Conservation (phyloP, 768 basidiomycete genomes). For the Boletus rubroflammeus region DNA sequence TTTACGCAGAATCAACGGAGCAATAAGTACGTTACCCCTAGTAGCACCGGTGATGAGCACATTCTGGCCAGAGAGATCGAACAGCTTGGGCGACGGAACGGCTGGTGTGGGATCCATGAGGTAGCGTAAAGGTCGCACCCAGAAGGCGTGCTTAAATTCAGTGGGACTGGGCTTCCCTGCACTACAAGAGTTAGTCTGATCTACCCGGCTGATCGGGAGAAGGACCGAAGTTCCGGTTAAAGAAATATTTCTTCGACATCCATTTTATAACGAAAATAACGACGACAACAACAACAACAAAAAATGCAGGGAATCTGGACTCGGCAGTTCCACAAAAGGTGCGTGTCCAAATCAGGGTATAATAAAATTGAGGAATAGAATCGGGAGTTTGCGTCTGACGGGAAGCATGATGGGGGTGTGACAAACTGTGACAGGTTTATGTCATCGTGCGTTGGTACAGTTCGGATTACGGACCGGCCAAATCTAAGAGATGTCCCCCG, state of each 20-base stretch:
- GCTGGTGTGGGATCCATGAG: constrained; percentile 54
- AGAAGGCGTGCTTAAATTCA: constrained; percentile 22
- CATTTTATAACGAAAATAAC: constrained; percentile 6
- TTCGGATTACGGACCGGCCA: constrained; percentile 34
- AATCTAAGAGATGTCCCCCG: constrained; percentile 16
- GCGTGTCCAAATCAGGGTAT: constrained; percentile 21
- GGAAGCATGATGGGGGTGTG: constrained; percentile 18
- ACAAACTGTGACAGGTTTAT: constrained; percentile 25
- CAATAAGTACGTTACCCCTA: constrained; percentile 50
- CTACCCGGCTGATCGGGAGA: constrained; percentile 32
- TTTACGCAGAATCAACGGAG: constrained; percentile 9
- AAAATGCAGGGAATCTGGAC: constrained; percentile 10
- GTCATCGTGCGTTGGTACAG: constrained; percentile 25
- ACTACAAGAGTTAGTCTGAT: constrained; percentile 11
- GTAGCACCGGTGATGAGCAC: constrained; percentile 81
- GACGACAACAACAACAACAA: background rate
- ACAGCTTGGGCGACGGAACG: constrained; percentile 52
- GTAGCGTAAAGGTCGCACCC: constrained; percentile 2
- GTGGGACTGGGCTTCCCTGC: background rate
- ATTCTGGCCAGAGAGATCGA: constrained; percentile 62
- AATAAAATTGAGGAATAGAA: constrained; percentile 23
- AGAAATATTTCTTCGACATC: constrained; percentile 1
- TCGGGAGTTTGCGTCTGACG: constrained; percentile 24
- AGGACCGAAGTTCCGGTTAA: constrained; percentile 27
- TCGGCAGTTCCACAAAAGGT: constrained; percentile 9